These are phyloP conservation scores for Suillus brevipes DNA, from an alignment of 768 basidiomycete species.

Conservation along the genomic window DNA sequence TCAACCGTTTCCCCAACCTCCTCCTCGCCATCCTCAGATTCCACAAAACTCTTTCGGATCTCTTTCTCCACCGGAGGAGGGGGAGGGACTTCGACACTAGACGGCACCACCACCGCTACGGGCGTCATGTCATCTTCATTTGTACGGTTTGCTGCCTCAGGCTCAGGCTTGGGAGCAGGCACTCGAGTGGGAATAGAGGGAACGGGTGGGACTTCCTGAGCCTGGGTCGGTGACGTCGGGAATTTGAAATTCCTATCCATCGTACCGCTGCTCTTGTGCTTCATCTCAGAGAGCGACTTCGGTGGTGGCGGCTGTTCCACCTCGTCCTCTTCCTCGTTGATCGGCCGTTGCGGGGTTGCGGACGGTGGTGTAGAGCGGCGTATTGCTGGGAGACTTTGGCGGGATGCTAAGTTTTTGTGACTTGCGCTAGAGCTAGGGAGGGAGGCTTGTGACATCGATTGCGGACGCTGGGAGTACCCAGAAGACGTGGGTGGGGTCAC, in stretches of 20 bases:
- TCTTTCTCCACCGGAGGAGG: conserved; percentile 82
- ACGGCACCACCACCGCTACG: conserved; percentile 50
- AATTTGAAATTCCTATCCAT: conserved; percentile 82
- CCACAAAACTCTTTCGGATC: conserved; percentile 40
- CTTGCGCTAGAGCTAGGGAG: conserved; percentile 43
- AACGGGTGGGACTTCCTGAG: conserved; percentile 15
- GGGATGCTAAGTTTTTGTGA: conserved; percentile 44
- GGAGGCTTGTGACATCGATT: conserved; percentile 75
- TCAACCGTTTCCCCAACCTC: conserved; percentile 81
- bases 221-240: conserved; percentile 45
- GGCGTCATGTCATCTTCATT: conserved; percentile 15
- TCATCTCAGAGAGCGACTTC: conserved; percentile 17
- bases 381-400: conserved; percentile 69
- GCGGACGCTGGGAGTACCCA: conserved; percentile 48
- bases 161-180: conserved; percentile 9
- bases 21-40: conserved; percentile 61
- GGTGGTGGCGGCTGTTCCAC: conserved; percentile 29
- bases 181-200: conserved; percentile 20
- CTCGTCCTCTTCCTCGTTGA: conserved; percentile 44
- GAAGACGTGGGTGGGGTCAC: conserved; percentile 53
- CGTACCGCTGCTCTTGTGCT: conserved; percentile 59
- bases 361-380: conserved; percentile 47
- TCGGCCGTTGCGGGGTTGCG: conserved; percentile 31
- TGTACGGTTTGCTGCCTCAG: conserved; percentile 7
- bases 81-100: conserved; percentile 74